Conservation (phyloP, 495 filamentous ascomycete species). For the Aspergillus kassunensis region DNA sequence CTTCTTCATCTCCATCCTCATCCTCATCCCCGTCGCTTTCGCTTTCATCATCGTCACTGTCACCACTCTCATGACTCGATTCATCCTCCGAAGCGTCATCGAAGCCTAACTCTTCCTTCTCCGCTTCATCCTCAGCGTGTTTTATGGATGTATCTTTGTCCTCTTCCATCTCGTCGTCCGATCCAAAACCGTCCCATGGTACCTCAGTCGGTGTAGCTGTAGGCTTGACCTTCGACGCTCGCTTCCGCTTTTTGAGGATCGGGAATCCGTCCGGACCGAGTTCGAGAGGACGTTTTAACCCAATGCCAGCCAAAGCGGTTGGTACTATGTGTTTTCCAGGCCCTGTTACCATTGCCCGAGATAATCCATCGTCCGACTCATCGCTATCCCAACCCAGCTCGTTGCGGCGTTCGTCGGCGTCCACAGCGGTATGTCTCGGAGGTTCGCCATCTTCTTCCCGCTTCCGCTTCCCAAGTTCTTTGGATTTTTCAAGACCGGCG, state of each 20-base stretch:
- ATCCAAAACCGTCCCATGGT: slow-evolving; percentile 60
- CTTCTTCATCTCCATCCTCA: slow-evolving; percentile 24
- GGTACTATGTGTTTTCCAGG: slow-evolving; percentile 12
- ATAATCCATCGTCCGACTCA: slow-evolving; percentile 38
- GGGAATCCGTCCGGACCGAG: slow-evolving; percentile 72
- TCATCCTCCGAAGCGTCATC: slow-evolving; percentile 21
- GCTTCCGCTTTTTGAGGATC: slow-evolving; percentile 67
- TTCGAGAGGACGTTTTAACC: slow-evolving; percentile 83
- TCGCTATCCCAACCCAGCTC: slow-evolving; percentile 27
- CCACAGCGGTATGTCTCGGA: background rate
- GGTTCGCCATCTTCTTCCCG: slow-evolving; percentile 16
- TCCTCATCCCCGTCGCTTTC: slow-evolving; percentile 23
- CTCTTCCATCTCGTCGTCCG: slow-evolving; percentile 35
- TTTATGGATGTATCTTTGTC: slow-evolving; percentile 14
- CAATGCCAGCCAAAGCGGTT: slow-evolving; percentile 57
- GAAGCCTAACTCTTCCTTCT: slow-evolving; percentile 18
- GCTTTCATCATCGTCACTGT: slow-evolving; percentile 22
- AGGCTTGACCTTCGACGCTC: slow-evolving; percentile 29
- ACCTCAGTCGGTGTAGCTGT: slow-evolving; percentile 38
- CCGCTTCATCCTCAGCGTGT: slow-evolving; percentile 12
- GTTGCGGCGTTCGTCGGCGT: slow-evolving; percentile 7
- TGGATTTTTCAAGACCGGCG: slow-evolving; percentile 69
- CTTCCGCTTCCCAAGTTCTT: slow-evolving; percentile 61
- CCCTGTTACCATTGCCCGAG: slow-evolving; percentile 16
- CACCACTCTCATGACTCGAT: slow-evolving; percentile 17